phyloP scores from a whole-genome alignment of 371 early-diverging fungal species.

The Mortierella polycephala region DNA sequence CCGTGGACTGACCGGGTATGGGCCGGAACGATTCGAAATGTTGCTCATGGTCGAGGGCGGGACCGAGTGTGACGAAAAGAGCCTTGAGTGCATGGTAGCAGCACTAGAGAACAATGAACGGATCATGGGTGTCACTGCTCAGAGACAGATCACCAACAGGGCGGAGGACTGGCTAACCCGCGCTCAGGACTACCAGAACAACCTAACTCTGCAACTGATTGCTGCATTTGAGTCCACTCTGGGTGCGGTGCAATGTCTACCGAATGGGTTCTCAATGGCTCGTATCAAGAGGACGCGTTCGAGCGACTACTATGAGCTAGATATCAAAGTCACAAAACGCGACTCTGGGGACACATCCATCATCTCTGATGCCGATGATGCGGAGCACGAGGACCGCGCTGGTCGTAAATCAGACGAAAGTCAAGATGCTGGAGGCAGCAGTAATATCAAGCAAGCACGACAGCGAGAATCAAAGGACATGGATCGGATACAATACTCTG shows the following conservation, averaged over 20 bases:
- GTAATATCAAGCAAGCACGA: neutral
- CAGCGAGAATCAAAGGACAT: neutral
- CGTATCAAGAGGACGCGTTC: conserved; percentile 72
- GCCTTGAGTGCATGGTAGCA: conserved; percentile 72
- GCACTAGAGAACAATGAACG: conserved; percentile 77
- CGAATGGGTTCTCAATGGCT: conserved; percentile 94
- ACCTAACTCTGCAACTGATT: conserved; percentile 88
- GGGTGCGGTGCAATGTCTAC: conserved; percentile 93
- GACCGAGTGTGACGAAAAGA: conserved; percentile 77
- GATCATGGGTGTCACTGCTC: conserved; percentile 84
- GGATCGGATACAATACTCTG: conserved; percentile 51
- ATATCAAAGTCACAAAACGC: neutral
- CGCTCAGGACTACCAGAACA: conserved; percentile 95
- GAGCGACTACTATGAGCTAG: conserved; percentile 57
- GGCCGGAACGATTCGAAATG: conserved; percentile 84
- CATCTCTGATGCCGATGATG: conserved; percentile 12
- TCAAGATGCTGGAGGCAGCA: neutral
- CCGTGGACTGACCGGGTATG: conserved; percentile 75
- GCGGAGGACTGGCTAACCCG: conserved; percentile 82
- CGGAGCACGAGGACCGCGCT: neutral
- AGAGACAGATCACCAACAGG: conserved; percentile 81
- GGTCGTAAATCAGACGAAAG: neutral
- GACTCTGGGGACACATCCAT: conserved; percentile 11
- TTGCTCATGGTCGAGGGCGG: conserved; percentile 96
- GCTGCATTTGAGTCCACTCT: conserved; percentile 93